Evolutionary conservation across 139 green algal species (phyloP).

Genomic region (Choricystis sp.): DNA sequence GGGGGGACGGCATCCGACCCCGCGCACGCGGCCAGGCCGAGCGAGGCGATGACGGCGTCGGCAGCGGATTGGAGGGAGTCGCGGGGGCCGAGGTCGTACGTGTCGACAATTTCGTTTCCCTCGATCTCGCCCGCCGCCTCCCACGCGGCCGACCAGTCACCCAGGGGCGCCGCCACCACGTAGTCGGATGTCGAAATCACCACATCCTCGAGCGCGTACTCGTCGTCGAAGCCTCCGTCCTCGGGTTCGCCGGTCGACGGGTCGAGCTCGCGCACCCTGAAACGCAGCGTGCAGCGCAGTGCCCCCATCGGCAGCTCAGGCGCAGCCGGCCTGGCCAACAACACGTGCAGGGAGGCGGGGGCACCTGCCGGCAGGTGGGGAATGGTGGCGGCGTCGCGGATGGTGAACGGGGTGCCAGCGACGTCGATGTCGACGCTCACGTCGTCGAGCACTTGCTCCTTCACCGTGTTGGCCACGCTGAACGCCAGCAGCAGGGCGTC

Average conservation of each 20-base stretch:
- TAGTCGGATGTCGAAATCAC: slow-evolving; percentile 72
- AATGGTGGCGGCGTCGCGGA: slow-evolving; percentile 40
- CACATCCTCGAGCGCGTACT: slow-evolving; percentile 95
- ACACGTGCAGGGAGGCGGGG: slow-evolving; percentile 59
- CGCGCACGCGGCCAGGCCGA: slow-evolving; percentile 86
- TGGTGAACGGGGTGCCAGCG: slow-evolving; percentile 30
- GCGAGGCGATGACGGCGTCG: slow-evolving; percentile 71
- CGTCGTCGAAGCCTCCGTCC: slow-evolving; percentile 90
- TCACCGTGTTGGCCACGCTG: slow-evolving; percentile 94
- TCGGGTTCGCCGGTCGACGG: slow-evolving; percentile 69
- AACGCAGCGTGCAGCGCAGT: slow-evolving; percentile 60
- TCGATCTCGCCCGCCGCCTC: slow-evolving; percentile 64
- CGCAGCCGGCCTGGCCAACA: slow-evolving; percentile 41
- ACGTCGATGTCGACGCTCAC: slow-evolving; percentile 82
- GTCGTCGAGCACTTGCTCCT: slow-evolving; percentile 83
- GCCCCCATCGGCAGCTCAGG: slow-evolving; percentile 43
- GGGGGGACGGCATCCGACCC: slow-evolving; percentile 84
- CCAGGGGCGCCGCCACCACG: slow-evolving; percentile 42
- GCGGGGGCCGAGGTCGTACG: slow-evolving; percentile 78
- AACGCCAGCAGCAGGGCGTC: slow-evolving; percentile 85
- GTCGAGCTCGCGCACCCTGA: slow-evolving; percentile 96
- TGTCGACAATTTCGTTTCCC: slow-evolving; percentile 59
- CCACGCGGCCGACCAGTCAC: slow-evolving; percentile 74
- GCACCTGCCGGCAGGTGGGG: slow-evolving; percentile 57
- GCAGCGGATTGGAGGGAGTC: slow-evolving; percentile 76